These are phyloP conservation scores for Peronospora farinosa DNA, from an alignment of 352 stramenopile genomes.

Conservation along the genomic window DNA sequence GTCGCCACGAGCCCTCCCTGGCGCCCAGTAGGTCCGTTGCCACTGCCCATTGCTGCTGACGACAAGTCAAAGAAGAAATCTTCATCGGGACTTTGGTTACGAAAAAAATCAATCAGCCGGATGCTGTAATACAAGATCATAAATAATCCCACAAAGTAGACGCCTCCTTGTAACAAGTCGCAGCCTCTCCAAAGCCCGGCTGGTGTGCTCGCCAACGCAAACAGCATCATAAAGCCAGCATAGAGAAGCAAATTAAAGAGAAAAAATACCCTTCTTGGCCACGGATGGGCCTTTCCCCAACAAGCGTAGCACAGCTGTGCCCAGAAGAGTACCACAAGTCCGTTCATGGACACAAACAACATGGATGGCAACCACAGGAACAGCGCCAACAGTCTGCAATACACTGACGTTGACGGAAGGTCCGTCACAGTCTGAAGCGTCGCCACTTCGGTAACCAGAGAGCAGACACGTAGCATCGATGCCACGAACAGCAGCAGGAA, in stretches of 20 bases:
- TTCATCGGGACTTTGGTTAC: conserved; percentile 59
- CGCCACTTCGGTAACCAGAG: conserved; percentile 52
- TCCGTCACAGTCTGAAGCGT: conserved; percentile 39
- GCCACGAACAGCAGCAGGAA: conserved; percentile 71
- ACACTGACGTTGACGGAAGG: conserved; percentile 39
- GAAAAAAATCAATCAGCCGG: conserved; percentile 76
- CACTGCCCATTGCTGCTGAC: conserved; percentile 24
- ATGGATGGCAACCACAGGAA: conserved; percentile 75
- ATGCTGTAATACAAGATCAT: conserved; percentile 78
- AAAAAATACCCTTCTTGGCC: conserved; percentile 70
- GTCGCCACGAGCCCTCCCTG: conserved; percentile 10
- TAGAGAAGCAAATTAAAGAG: conserved; percentile 74
- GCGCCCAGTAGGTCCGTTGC: conserved; percentile 12
- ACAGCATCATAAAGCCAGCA: conserved; percentile 43
- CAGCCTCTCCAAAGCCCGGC: conserved; percentile 58
- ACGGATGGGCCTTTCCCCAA: conserved; percentile 66
- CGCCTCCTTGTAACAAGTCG: conserved; percentile 52
- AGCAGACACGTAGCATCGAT: conserved; percentile 51
- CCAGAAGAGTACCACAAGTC: conserved; percentile 80
- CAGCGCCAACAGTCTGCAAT: conserved; percentile 44
- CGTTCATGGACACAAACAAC: conserved; percentile 83
- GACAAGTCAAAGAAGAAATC: conserved; percentile 82
- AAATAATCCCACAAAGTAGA: conserved; percentile 63
- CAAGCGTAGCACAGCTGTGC: conserved; percentile 80
- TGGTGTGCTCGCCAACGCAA: conserved; percentile 38